Conservation (phyloP, 441 rosid genomes). For the Pelargonium cotyledonis region DNA sequence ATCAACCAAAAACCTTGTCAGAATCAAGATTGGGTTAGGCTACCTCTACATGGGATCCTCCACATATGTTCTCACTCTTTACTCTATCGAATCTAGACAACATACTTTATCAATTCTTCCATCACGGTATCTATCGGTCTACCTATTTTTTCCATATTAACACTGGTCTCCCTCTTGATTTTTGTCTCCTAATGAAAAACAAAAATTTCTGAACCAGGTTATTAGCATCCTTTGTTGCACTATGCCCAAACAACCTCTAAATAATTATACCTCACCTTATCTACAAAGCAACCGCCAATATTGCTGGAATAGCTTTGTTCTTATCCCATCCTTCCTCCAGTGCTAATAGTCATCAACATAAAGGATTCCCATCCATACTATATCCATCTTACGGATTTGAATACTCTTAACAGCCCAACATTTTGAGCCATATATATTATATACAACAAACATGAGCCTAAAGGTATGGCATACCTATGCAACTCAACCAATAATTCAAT, state of each 20-base stretch:
- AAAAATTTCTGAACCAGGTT: no score
- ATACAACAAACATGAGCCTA: background rate
- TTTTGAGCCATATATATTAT: background rate
- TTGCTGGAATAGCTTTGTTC: background rate
- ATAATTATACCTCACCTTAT: background rate
- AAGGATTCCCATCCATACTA: background rate
- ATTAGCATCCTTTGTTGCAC: background rate
- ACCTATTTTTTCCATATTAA: background rate
- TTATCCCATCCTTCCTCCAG: constrained; percentile 1
- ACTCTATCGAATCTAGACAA: background rate
- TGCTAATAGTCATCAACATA: background rate
- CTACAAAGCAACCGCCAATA: background rate
- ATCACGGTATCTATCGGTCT: background rate
- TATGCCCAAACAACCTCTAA: background rate
- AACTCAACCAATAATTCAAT: background rate
- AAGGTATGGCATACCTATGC: background rate
- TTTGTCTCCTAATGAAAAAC: background rate
- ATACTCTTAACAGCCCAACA: background rate
- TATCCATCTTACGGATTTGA: background rate
- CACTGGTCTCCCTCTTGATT: background rate
- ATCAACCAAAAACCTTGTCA: no score
- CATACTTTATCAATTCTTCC: background rate
- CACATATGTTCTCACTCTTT: no score
- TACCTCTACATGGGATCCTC: no score
- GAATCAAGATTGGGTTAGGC: no score